These are phyloP conservation scores for Trichoderma reesei DNA, from an alignment of 495 filamentous ascomycete species.

Conservation along the genomic window DNA sequence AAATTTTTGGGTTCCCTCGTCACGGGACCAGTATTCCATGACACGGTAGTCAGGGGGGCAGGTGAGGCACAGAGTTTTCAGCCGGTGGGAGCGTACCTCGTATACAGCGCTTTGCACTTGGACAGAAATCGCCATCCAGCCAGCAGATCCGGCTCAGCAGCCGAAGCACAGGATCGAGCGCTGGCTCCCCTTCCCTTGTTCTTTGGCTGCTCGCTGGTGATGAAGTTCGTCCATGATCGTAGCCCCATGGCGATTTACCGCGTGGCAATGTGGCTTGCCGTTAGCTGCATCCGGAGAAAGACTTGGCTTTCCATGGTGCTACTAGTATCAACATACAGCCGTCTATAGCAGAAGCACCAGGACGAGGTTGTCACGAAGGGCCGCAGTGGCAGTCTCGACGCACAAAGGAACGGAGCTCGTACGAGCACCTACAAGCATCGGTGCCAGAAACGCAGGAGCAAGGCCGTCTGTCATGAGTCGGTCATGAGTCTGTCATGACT, in stretches of 20 bases:
- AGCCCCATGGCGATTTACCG: neutral
- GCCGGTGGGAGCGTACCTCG: neutral
- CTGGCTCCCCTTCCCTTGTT: neutral
- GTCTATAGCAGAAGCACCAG: neutral
- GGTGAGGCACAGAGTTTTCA: neutral
- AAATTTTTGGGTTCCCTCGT: neutral
- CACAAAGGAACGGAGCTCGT: no score
- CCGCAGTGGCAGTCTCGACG: no score
- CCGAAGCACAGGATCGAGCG: neutral
- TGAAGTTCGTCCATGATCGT: neutral
- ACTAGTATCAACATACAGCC: neutral
- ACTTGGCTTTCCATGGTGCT: no score
- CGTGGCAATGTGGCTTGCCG: slow-evolving; percentile 6
- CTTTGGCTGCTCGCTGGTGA: neutral
- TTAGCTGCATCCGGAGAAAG: neutral
- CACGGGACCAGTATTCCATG: slow-evolving; percentile 5
- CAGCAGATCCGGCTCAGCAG: neutral
- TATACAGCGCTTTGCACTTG: neutral
- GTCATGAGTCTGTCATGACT: no score
- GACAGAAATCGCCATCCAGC: no score
- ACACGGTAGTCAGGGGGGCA: neutral
- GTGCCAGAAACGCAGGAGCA: no score
- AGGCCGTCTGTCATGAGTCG: no score
- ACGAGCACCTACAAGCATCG: no score
- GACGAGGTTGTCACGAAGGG: neutral